phyloP scores from a whole-genome alignment of 169 alveolate genomes.

The Cystoisospora suis region DNA sequence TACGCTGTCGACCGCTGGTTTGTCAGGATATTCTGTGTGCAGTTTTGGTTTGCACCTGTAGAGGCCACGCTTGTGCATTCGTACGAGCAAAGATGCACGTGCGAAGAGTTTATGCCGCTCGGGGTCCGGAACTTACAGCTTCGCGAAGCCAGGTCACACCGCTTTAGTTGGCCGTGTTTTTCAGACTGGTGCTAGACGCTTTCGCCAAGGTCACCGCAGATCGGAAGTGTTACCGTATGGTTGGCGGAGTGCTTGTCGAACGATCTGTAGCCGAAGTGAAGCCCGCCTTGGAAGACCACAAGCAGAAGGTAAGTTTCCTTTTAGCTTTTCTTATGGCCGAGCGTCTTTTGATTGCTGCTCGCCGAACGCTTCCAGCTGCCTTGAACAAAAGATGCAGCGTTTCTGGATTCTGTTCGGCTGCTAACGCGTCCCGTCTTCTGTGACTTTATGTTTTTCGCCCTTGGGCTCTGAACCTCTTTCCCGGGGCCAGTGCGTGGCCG shows the following conservation, averaged over 20 bases:
- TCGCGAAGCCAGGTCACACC: too few species aligned
- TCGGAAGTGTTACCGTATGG: slow-evolving; percentile 87
- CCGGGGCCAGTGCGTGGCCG: too few species aligned
- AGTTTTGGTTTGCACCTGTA: too few species aligned
- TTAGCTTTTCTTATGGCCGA: not conserved
- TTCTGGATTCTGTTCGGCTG: not conserved
- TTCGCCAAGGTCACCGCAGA: slow-evolving; percentile 81
- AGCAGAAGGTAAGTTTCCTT: slow-evolving; percentile 68
- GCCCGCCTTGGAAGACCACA: slow-evolving; percentile 86
- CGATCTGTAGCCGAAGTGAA: slow-evolving; percentile 87
- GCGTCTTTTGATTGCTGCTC: not conserved
- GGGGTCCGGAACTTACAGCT: too few species aligned
- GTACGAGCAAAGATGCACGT: too few species aligned
- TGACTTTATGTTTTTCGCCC: too few species aligned
- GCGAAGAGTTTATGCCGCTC: too few species aligned
- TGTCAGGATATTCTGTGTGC: too few species aligned
- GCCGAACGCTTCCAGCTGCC: not conserved
- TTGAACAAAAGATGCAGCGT: not conserved
- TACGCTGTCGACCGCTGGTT: too few species aligned
- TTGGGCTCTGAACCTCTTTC: too few species aligned
- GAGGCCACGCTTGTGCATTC: too few species aligned
- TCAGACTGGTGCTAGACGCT: slow-evolving; percentile 86
- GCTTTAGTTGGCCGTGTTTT: not conserved
- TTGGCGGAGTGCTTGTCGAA: slow-evolving; percentile 90
- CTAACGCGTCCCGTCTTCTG: too few species aligned